Evolutionary conservation across 192 early-diverging fungal genomes (phyloP).

Genomic region (Entomortierella parvispora): DNA sequence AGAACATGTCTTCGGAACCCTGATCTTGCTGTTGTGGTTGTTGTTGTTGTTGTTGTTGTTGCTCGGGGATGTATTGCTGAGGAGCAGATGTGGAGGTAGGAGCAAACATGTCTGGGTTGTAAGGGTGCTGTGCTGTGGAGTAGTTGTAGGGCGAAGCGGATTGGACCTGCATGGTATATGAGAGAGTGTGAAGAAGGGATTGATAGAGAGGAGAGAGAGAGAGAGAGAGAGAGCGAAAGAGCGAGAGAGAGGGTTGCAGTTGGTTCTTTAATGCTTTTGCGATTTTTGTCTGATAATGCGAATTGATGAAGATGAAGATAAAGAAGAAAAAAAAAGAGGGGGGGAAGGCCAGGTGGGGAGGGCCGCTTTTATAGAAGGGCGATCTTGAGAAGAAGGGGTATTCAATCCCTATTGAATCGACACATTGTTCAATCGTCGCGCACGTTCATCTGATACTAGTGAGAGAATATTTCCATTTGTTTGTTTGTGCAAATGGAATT

Average conservation of each 20-base stretch:
- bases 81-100: too few relatives aligned
- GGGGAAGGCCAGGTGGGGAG: not conserved
- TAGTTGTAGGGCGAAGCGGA: conserved; percentile 8
- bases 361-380: conserved; percentile 16
- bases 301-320: conserved; percentile 7
- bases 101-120: conserved; percentile 51
- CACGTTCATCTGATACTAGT: too few relatives aligned
- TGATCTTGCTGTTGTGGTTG: too few relatives aligned
- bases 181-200: not conserved
- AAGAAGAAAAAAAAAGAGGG: conserved; percentile 12
- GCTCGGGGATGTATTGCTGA: conserved; percentile 3
- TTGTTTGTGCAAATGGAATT: not conserved
- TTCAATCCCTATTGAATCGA: not conserved
- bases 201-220: conserved; percentile 1
- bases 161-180: conserved; percentile 49
- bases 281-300: not conserved
- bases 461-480: not conserved
- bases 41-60: conserved; percentile 14
- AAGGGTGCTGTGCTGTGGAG: conserved; percentile 25
- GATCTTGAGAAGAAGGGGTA: not conserved
- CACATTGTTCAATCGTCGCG: not conserved
- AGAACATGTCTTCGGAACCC: conserved; percentile 47
- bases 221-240: not conserved
- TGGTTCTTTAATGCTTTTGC: conserved; percentile 8
- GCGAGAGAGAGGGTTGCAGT: not conserved